These are phyloP conservation scores for Cadophora malorum DNA, from an alignment of 2,329 filamentous ascomycete genomes.

Conservation along the genomic window DNA sequence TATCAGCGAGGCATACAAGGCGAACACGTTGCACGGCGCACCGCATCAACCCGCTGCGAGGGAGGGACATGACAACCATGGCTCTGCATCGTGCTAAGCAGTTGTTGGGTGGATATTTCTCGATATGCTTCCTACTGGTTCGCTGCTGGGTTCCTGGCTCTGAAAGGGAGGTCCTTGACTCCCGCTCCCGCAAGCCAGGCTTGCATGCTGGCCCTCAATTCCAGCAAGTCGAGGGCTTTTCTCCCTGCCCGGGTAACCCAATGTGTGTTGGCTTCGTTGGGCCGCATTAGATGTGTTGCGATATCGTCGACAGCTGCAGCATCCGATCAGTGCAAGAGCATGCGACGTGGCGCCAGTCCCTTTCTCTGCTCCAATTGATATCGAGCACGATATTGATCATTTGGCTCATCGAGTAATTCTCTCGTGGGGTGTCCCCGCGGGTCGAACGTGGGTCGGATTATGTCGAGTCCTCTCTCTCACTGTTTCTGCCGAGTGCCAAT, in stretches of 20 bases:
- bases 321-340: conserved; percentile 30
- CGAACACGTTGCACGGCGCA: conserved; percentile 40
- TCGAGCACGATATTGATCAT: conserved; percentile 43
- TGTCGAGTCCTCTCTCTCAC: conserved; percentile 27
- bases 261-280: conserved; percentile 42
- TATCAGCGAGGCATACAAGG: conserved; percentile 39
- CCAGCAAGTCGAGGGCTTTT: conserved; percentile 34
- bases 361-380: conserved; percentile 39
- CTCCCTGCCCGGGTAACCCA: conserved; percentile 31
- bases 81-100: conserved; percentile 36
- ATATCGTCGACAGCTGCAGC: conserved; percentile 36
- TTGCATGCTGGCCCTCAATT: conserved; percentile 33
- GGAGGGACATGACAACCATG: conserved; percentile 24
- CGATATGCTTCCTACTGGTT: conserved; percentile 35
- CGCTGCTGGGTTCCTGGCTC: conserved; percentile 20
- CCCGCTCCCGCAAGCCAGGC: conserved; percentile 26
- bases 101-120: conserved; percentile 39
- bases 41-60: conserved; percentile 27
- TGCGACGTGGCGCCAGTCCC: conserved; percentile 44
- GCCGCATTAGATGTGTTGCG: conserved; percentile 39
- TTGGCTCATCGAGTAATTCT: conserved; percentile 37
- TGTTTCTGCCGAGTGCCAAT: conserved; percentile 35
- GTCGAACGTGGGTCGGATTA: conserved; percentile 23
- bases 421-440: conserved; percentile 38
- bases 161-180: conserved; percentile 16